Conservation (phyloP, 768 basidiomycete species). For the Coprinopsis sp. region DNA sequence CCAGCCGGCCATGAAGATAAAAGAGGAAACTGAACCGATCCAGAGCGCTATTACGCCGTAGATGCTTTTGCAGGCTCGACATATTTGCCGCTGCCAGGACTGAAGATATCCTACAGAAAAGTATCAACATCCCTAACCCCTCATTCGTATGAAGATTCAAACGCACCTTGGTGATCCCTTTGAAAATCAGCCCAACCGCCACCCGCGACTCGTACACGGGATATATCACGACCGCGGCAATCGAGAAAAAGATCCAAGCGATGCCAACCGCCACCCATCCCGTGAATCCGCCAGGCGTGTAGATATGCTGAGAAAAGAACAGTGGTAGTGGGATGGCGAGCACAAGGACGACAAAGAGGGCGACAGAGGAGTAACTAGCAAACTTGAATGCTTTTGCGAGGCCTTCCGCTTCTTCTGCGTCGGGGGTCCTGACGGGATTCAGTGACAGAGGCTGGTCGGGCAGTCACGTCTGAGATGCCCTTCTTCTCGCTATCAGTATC, state of each 20-base stretch:
- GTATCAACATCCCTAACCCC: background rate
- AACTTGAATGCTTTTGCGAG: slow-evolving; percentile 77
- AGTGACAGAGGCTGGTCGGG: slow-evolving; percentile 25
- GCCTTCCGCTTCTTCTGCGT: slow-evolving; percentile 44
- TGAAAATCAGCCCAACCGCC: slow-evolving; percentile 54
- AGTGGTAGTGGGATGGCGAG: slow-evolving; percentile 80
- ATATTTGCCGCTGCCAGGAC: slow-evolving; percentile 29
- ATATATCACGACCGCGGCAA: slow-evolving; percentile 73
- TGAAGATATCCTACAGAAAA: slow-evolving; percentile 28
- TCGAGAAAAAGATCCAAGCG: slow-evolving; percentile 77
- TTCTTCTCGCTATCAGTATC: slow-evolving; percentile 39
- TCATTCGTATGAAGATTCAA: background rate
- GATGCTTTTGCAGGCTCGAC: slow-evolving; percentile 4
- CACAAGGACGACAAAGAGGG: slow-evolving; percentile 57
- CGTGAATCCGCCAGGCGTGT: slow-evolving; percentile 55
- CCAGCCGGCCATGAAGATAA: too few species aligned
- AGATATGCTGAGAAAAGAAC: slow-evolving; percentile 78
- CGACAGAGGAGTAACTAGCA: slow-evolving; percentile 69
- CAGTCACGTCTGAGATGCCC: slow-evolving; percentile 14
- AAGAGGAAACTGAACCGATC: too few species aligned
- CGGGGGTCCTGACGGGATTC: slow-evolving; percentile 36
- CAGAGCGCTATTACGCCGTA: slow-evolving; percentile 4
- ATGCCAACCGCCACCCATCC: slow-evolving; percentile 83
- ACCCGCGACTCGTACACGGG: slow-evolving; percentile 81
- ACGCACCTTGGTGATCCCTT: slow-evolving; percentile 62